These are phyloP conservation scores for Meyerozyma smithsonii DNA, from an alignment of 1,139 yeast genomes.

Conservation along the genomic window DNA sequence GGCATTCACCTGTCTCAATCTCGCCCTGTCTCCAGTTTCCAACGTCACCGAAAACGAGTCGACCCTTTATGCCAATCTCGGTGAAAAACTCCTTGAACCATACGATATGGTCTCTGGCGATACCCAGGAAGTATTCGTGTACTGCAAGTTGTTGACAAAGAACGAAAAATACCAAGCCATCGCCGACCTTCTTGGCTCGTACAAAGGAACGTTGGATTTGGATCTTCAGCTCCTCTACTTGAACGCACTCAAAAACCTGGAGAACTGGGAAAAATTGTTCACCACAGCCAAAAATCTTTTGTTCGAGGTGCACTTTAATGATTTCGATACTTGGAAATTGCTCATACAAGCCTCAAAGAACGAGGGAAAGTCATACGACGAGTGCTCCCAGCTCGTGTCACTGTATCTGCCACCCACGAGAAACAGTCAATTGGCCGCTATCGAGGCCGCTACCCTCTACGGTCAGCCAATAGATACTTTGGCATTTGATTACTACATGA, in stretches of 20 bases:
- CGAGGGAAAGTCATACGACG: constrained; percentile 21
- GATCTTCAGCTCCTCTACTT: constrained; percentile 54
- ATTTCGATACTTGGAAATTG: constrained; percentile 57
- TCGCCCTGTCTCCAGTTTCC: constrained; percentile 5
- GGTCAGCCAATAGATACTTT: constrained; percentile 19
- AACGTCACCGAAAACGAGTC: constrained; percentile 28
- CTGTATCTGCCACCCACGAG: constrained; percentile 32
- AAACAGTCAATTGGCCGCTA: constrained; percentile 51
- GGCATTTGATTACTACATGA: constrained; percentile 36
- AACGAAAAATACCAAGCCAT: constrained; percentile 27
- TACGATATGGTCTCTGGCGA: background rate
- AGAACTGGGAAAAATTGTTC: constrained; percentile 40
- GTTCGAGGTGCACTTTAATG: constrained; percentile 45
- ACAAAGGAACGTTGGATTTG: constrained; percentile 44
- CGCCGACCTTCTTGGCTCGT: constrained; percentile 20
- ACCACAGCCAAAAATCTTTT: constrained; percentile 30
- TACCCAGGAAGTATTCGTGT: constrained; percentile 59
- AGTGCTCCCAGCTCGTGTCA: constrained; percentile 19
- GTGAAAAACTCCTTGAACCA: constrained; percentile 46
- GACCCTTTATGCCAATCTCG: constrained; percentile 52
- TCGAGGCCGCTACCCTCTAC: constrained; percentile 37
- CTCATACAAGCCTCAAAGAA: constrained; percentile 42
- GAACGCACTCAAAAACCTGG: constrained; percentile 33
- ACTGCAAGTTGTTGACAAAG: constrained; percentile 40
- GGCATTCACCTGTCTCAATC: constrained; percentile 32